These are phyloP conservation scores for Teunomyces gatunensis DNA, from an alignment of 805 yeast species.

Conservation along the genomic window DNA sequence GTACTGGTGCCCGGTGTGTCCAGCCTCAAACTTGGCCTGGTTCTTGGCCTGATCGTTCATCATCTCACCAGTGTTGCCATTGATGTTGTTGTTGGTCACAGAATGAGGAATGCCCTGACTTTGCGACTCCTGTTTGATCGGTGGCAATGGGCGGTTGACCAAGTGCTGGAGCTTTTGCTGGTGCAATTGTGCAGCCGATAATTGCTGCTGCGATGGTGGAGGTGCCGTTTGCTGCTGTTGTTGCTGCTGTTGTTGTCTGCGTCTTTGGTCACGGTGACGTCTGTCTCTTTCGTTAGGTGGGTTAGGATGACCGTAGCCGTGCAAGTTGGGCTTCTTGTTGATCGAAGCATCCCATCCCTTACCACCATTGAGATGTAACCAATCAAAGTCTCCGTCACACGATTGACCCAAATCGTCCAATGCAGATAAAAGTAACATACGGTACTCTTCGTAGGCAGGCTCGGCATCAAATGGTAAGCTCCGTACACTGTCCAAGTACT, in stretches of 20 bases:
- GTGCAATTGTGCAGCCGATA: slow-evolving; percentile 46
- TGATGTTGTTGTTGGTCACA: slow-evolving; percentile 20
- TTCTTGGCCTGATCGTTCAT: slow-evolving; percentile 15
- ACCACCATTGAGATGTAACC: slow-evolving; percentile 79
- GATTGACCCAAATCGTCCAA: slow-evolving; percentile 55
- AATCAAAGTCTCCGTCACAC: slow-evolving; percentile 71
- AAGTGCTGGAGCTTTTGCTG: slow-evolving; percentile 48
- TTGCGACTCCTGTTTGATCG: slow-evolving; percentile 42
- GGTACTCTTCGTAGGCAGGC: slow-evolving; percentile 71
- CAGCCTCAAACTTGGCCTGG: slow-evolving; percentile 12
- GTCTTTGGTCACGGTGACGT: slow-evolving; percentile 46
- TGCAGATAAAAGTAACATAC: slow-evolving; percentile 58
- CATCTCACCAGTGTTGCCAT: slow-evolving; percentile 10
- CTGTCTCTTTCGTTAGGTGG: slow-evolving; percentile 50
- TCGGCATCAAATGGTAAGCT: slow-evolving; percentile 72
- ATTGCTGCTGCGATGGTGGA: slow-evolving; percentile 29
- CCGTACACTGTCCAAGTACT: slow-evolving; percentile 68
- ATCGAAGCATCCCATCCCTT: slow-evolving; percentile 77
- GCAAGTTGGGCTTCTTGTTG: slow-evolving; percentile 75
- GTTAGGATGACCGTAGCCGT: slow-evolving; percentile 76
- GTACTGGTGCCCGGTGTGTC: slow-evolving; percentile 24
- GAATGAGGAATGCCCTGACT: slow-evolving; percentile 20
- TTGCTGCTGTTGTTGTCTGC: slow-evolving; percentile 38
- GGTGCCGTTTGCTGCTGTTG: slow-evolving; percentile 12
- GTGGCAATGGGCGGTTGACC: slow-evolving; percentile 48